Evolutionary conservation across 2,329 filamentous ascomycete genomes (phyloP).

Genomic region (Alternaria sp.): DNA sequence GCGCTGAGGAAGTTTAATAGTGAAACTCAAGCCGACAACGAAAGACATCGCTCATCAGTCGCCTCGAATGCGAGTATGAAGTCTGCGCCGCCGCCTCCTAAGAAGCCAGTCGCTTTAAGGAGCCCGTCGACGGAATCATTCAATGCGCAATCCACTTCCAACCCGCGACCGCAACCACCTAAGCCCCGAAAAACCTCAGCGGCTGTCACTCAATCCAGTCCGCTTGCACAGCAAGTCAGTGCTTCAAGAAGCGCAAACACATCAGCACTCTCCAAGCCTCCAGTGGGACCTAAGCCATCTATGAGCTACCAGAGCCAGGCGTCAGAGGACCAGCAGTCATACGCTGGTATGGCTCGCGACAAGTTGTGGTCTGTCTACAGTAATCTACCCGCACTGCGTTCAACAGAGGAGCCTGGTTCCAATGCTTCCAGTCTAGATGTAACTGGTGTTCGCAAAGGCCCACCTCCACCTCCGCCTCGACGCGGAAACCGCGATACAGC

Average conservation of each 20-base stretch:
- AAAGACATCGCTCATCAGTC: constrained; percentile 19
- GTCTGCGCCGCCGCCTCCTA: constrained; percentile 40
- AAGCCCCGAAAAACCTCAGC: constrained; percentile 40
- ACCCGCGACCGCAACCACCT: constrained; percentile 44
- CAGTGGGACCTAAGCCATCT: constrained; percentile 31
- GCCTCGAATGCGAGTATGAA: constrained; percentile 30
- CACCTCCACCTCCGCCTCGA: constrained; percentile 48
- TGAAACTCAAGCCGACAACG: constrained; percentile 29
- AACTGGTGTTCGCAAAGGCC: constrained; percentile 21
- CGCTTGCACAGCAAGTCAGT: constrained; percentile 33
- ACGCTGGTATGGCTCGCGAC: constrained; percentile 46
- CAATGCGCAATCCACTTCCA: constrained; percentile 17
- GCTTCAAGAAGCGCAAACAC: constrained; percentile 31
- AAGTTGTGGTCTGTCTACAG: constrained; percentile 51
- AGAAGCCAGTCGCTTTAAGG: constrained; percentile 47
- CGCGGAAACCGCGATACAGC: constrained; percentile 47
- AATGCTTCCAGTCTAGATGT: constrained; percentile 17
- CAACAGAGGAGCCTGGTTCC: constrained; percentile 23
- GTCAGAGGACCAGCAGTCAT: constrained; percentile 37
- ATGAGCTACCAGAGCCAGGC: constrained; percentile 24
- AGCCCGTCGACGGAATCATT: constrained; percentile 45
- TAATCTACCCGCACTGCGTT: constrained; percentile 43
- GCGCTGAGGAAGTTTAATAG: constrained; percentile 32
- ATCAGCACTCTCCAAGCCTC: constrained; percentile 43
- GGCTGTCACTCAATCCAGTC: constrained; percentile 33